Conservation (phyloP, 441 rosid species). For the Euphorbia schlechtendalii region DNA sequence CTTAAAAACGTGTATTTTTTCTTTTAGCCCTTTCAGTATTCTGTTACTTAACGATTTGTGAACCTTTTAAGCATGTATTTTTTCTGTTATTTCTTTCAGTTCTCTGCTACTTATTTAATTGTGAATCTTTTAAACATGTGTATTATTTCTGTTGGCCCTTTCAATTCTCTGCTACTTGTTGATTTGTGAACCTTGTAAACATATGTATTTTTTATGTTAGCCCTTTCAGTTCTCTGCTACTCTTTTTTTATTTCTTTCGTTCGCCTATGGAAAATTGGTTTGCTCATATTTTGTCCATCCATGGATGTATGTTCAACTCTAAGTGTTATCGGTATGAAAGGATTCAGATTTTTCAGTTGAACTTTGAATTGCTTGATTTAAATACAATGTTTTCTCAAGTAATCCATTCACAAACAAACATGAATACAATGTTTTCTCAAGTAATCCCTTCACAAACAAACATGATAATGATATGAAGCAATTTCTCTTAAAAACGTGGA, state of each 20-base stretch:
- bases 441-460: neutral
- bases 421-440: neutral
- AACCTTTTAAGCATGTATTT: no score
- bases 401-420: neutral
- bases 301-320: neutral
- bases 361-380: neutral
- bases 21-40: neutral
- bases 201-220: no score
- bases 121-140: no score
- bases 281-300: neutral
- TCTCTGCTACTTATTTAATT: neutral
- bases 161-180: neutral
- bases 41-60: no score
- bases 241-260: neutral
- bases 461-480: neutral
- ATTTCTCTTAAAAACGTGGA: neutral
- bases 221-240: neutral
- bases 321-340: neutral
- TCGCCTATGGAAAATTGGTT: neutral
- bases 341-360: neutral
- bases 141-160: neutral
- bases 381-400: neutral
- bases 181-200: no score
- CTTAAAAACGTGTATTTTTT: no score
- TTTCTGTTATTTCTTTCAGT: no score